A percentile compares a stretch with the other conserved stretches of the same genome.
These are phyloP conservation scores for Porpolomopsis calyptriformis DNA, from an alignment of 768 basidiomycete genomes.

Conservation along the genomic window DNA sequence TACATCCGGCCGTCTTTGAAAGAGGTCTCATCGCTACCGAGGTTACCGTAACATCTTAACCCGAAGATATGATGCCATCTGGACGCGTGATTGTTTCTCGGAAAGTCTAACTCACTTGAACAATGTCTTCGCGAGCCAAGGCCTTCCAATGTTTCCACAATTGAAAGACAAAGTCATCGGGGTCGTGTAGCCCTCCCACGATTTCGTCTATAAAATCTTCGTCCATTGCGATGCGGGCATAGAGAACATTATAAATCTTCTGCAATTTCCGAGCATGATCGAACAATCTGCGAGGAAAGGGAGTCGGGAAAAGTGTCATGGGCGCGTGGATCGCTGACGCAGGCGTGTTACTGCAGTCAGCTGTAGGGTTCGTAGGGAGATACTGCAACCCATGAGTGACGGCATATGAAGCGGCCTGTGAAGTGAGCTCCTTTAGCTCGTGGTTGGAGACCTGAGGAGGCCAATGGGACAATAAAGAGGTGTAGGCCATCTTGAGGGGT, in stretches of 20 bases:
- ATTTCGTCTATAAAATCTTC: slow-evolving; percentile 69
- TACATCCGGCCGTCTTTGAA: too few species aligned
- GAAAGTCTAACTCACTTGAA: slow-evolving; percentile 19
- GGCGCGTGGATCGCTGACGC: slow-evolving; percentile 86
- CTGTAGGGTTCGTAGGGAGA: slow-evolving; percentile 41
- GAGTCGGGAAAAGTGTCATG: slow-evolving; percentile 77
- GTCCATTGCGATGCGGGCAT: slow-evolving; percentile 75
- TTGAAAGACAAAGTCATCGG: slow-evolving; percentile 77
- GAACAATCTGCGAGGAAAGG: slow-evolving; percentile 70
- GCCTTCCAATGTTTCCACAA: slow-evolving; percentile 83
- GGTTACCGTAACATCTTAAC: too few species aligned
- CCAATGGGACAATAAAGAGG: slow-evolving; percentile 63
- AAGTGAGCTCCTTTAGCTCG: slow-evolving; percentile 49
- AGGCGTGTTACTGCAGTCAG: slow-evolving; percentile 35
- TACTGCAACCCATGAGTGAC: slow-evolving; percentile 80
- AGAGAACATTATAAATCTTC: slow-evolving; percentile 71
- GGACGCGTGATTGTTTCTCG: too few species aligned
- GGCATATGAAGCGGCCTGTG: slow-evolving; percentile 71
- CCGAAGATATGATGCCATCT: too few species aligned
- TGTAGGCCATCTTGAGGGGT: too few species aligned
- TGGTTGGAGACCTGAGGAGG: slow-evolving; percentile 55
- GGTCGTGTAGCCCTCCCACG: slow-evolving; percentile 80
- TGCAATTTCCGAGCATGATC: slow-evolving; percentile 57
- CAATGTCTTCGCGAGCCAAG: slow-evolving; percentile 33
- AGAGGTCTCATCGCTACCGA: too few species aligned